A percentile compares a stretch with the other conserved stretches of the same genome.
phyloP scores from a whole-genome alignment of 2,329 filamentous ascomycete genomes.

The Diaporthe nobilis region DNA sequence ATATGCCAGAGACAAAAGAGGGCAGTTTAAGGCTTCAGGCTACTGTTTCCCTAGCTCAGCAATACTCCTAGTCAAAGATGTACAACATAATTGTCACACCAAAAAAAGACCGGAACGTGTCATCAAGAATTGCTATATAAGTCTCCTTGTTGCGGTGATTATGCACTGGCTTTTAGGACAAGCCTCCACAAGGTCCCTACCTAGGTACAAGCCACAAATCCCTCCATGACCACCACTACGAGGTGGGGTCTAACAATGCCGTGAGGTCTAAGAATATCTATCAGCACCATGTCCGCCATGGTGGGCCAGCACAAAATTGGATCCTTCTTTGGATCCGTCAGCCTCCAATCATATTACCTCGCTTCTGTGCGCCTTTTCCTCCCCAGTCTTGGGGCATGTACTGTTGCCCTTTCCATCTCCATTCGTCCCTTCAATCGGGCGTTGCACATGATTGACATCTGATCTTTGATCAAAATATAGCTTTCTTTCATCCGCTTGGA shows the following conservation, averaged over 20 bases:
- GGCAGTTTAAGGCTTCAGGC: background rate
- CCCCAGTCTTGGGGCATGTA: too few species aligned
- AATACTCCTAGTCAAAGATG: too few species aligned
- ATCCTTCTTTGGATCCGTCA: background rate
- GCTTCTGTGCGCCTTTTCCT: too few species aligned
- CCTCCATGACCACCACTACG: background rate
- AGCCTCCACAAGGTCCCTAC: background rate
- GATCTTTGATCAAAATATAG: too few species aligned
- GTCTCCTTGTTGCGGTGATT: background rate
- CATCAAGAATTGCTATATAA: background rate
- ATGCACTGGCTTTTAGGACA: background rate
- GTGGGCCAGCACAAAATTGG: background rate
- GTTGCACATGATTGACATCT: too few species aligned
- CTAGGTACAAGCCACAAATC: background rate
- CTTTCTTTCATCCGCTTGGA: too few species aligned
- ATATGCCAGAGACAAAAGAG: background rate
- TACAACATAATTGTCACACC: background rate
- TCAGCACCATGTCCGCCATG: background rate
- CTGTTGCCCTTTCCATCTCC: background rate
- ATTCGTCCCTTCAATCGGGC: background rate
- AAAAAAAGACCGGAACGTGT: background rate
- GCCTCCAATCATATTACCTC: too few species aligned
- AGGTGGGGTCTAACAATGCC: background rate
- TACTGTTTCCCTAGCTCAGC: too few species aligned
- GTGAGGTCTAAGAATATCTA: background rate